Evolutionary conservation across 176 grass and related monocot genomes (phyloP).

Genomic region (Aegilops tauschii): DNA sequence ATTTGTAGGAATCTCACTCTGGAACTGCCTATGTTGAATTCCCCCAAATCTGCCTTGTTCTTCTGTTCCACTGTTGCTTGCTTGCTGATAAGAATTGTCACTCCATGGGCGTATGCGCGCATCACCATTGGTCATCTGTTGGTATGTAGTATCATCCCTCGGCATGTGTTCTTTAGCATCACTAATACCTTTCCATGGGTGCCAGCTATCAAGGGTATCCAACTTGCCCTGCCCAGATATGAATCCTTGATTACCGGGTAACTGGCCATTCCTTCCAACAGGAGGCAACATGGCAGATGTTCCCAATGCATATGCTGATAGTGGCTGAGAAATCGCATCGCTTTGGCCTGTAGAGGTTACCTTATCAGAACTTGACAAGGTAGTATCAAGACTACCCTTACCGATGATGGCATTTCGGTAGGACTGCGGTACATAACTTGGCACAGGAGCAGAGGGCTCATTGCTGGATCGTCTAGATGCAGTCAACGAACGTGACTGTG

Average conservation of each 20-base stretch:
- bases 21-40: slow-evolving; percentile 24
- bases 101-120: neutral
- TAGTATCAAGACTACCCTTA: slow-evolving; percentile 30
- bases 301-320: slow-evolving; percentile 29
- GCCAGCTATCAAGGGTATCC: slow-evolving; percentile 45
- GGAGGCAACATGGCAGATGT: slow-evolving; percentile 40
- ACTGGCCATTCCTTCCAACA: slow-evolving; percentile 34
- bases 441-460: slow-evolving; percentile 43
- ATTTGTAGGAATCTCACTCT: slow-evolving; percentile 41
- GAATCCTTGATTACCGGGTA: slow-evolving; percentile 38
- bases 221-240: slow-evolving; percentile 50
- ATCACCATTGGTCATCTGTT: slow-evolving; percentile 38
- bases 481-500: slow-evolving; percentile 50
- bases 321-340: slow-evolving; percentile 20
- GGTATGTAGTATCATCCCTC: slow-evolving; percentile 35
- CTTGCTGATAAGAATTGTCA: slow-evolving; percentile 35
- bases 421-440: slow-evolving; percentile 52
- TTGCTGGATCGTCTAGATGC: slow-evolving; percentile 40
- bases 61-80: slow-evolving; percentile 31
- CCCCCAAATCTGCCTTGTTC: slow-evolving; percentile 32
- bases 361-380: slow-evolving; percentile 38
- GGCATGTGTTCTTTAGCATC: slow-evolving; percentile 45
- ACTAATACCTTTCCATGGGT: slow-evolving; percentile 45
- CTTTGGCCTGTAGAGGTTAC: slow-evolving; percentile 39
- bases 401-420: slow-evolving; percentile 76